Evolutionary conservation across 2,329 filamentous ascomycete species (phyloP), one percentile per base, ranked within the genome.

Genomic region (Decorospora gaudefroyi): DNA sequence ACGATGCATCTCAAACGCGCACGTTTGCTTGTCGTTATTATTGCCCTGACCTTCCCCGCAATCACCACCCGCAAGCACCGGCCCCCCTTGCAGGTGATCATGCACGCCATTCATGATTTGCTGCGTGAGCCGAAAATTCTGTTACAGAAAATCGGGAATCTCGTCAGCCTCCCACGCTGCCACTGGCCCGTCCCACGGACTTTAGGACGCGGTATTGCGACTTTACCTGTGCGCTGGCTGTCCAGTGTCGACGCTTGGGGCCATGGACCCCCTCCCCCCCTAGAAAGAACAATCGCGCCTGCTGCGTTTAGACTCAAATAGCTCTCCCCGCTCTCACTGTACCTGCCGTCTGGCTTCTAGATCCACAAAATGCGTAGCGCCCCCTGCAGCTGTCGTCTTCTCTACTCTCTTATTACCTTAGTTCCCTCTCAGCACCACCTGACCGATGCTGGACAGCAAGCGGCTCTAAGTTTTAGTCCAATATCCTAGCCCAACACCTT

Each of bases 51-150:
- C 53, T 70, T 69, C 68, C 67, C 68, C 68, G 67, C 68, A 70
- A 64, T 67, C 56, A 46, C 54, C 61, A 65, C 55, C 58, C 61
- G 32, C 61, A 33, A 57, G 30, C 31, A n/a, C 53, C 51, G 52
- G 48, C 51, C 58, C 50, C 62, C 68, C 67, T 68, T 71, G 68
- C 67, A 68, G 66, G 61, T 66, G 62, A 68, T 67, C 65, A 68
- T 69, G 68, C 64, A 67, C 62, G 58, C 57, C 55, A 63, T 60
- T n/a, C n/a, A n/a, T 55, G 55, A 53, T 55, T 50, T 61, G 60
- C 48, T 65, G 61, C 62, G 52, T 62, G 62, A 56, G 58, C 58
- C 59, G 56, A 59, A 55, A 57, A 55, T 46, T 55, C 57, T 53
- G 49, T 51, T 54, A 51, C 51, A 38, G 41, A 37, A 35, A 46